Conservation (phyloP, 768 basidiomycete species). For the Tricholoma saponaceum region DNA sequence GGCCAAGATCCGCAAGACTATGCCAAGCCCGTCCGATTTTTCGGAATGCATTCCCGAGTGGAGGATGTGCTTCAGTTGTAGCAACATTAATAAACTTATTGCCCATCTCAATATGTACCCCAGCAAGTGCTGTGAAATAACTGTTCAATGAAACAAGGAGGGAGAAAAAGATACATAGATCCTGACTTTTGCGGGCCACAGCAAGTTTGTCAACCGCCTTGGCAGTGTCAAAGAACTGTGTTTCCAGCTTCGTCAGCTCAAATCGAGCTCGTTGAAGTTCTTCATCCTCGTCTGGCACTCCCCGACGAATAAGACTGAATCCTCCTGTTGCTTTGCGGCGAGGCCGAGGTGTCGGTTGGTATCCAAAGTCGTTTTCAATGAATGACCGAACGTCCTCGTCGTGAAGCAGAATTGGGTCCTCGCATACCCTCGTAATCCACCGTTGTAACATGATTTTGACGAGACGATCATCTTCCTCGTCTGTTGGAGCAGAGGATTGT, state of each 20-base stretch:
- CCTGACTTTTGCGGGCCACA: slow-evolving; percentile 69
- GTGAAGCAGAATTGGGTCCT: slow-evolving; percentile 80
- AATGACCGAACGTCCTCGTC: slow-evolving; percentile 96
- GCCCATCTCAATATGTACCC: slow-evolving; percentile 85
- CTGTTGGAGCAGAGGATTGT: slow-evolving; percentile 93
- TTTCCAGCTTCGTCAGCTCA: slow-evolving; percentile 88
- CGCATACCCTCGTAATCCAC: slow-evolving; percentile 91
- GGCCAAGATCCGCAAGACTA: slow-evolving; percentile 81
- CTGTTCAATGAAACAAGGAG: slow-evolving; percentile 2
- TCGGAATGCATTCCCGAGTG: slow-evolving; percentile 76
- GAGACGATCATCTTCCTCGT: slow-evolving; percentile 96
- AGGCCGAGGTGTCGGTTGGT: slow-evolving; percentile 77
- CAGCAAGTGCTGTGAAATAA: slow-evolving; percentile 58
- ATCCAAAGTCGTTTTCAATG: slow-evolving; percentile 97
- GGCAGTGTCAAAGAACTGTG: slow-evolving; percentile 88
- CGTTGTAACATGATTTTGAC: slow-evolving; percentile 93
- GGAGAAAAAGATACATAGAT: slow-evolving; percentile 1
- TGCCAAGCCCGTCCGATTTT: slow-evolving; percentile 89
- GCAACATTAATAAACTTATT: slow-evolving; percentile 88
- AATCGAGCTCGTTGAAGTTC: slow-evolving; percentile 86
- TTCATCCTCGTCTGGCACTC: slow-evolving; percentile 92
- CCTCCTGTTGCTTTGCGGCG: slow-evolving; percentile 70
- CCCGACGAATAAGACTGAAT: slow-evolving; percentile 72
- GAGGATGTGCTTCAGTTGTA: slow-evolving; percentile 83
- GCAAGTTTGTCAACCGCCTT: slow-evolving; percentile 88